phyloP scores from a whole-genome alignment of 805 yeast species.

The Kuraishia ogatae region DNA sequence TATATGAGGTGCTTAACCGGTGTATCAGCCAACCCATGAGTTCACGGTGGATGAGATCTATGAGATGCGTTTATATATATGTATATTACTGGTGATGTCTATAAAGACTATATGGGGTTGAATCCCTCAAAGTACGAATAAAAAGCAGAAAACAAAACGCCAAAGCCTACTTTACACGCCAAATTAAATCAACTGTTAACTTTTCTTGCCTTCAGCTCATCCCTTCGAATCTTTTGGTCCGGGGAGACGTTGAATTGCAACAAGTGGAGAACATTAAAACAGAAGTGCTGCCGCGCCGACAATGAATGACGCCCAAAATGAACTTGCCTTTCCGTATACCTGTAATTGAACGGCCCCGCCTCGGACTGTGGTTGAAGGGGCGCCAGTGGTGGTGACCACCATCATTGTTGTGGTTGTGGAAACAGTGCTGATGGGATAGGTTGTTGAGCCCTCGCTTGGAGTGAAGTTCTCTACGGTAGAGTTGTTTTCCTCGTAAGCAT shows the following conservation, averaged over 20 bases:
- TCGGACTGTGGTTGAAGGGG: neutral
- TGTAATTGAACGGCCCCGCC: neutral
- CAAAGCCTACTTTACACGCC: neutral
- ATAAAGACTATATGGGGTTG: neutral
- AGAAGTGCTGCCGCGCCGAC: neutral
- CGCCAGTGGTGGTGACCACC: neutral
- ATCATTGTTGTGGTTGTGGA: neutral
- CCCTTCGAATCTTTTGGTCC: neutral
- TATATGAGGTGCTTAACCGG: no score
- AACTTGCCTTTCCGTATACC: neutral
- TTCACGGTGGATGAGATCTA: neutral
- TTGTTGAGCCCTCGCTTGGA: neutral
- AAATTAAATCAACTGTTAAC: neutral
- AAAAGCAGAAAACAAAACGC: neutral
- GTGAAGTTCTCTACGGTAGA: neutral
- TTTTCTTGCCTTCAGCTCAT: neutral
- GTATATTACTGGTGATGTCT: neutral
- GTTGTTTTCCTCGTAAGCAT: neutral
- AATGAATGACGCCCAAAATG: neutral
- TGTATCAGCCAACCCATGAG: no score
- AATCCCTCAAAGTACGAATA: neutral
- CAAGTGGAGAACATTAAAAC: neutral
- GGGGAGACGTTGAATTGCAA: neutral
- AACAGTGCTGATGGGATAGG: neutral
- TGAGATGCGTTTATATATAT: no score